Percentiles rank a stretch among this genome's conserved stretches.
These are phyloP conservation scores for Fusarium pseudograminearum DNA, from an alignment of 2,329 filamentous ascomycete species.

Conservation along the genomic window DNA sequence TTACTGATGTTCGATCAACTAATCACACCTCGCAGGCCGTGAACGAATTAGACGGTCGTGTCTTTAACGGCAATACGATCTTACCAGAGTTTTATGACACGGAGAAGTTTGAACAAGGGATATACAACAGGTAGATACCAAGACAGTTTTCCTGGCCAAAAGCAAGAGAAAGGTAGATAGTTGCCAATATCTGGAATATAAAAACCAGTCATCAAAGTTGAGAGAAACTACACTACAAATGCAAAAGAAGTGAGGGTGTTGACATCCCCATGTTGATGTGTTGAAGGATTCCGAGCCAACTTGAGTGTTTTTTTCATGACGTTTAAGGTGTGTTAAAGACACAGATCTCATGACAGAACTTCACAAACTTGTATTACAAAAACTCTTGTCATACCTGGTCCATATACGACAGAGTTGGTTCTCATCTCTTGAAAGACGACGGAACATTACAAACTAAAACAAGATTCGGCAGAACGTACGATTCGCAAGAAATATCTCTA, in stretches of 20 bases:
- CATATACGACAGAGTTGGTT: too few species aligned
- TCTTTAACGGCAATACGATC: slow-evolving; percentile 90
- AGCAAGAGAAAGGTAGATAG: background rate
- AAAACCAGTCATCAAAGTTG: background rate
- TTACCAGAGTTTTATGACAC: slow-evolving; percentile 83
- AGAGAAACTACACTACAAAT: background rate
- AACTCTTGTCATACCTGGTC: background rate
- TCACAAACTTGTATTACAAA: background rate
- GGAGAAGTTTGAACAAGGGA: slow-evolving; percentile 82
- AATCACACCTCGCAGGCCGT: slow-evolving; percentile 72
- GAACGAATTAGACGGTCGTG: slow-evolving; percentile 86
- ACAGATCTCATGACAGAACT: background rate
- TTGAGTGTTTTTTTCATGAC: background rate
- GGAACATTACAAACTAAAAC: background rate
- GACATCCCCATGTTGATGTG: background rate
- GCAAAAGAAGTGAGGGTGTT: background rate
- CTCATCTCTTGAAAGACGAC: background rate
- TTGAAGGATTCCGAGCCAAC: background rate
- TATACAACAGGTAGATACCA: slow-evolving; percentile 55
- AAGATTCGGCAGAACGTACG: background rate
- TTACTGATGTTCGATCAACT: background rate
- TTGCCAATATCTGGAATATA: background rate
- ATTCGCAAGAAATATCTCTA: background rate
- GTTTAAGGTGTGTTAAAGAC: background rate
- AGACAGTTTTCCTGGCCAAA: background rate